phyloP scores from a whole-genome alignment of 2,329 filamentous ascomycete genomes.

The Diaporthe capsici region DNA sequence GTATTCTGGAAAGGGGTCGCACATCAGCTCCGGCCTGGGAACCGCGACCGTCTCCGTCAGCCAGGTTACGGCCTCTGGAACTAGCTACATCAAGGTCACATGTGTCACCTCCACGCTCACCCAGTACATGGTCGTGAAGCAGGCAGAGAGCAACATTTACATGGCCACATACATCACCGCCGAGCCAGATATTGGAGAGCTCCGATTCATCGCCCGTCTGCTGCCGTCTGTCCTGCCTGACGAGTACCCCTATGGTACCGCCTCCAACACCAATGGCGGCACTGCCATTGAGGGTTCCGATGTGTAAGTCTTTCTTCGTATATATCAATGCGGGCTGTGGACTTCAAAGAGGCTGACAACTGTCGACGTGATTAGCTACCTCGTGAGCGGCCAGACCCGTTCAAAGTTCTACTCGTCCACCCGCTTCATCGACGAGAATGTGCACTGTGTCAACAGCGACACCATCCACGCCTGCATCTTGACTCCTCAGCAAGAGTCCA shows the following conservation, averaged over 20 bases:
- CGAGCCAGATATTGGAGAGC: conserved; percentile 62
- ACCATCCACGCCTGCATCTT: conserved; percentile 55
- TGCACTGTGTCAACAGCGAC: conserved; percentile 62
- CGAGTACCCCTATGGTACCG: conserved; percentile 52
- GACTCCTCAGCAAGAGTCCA: conserved; percentile 56
- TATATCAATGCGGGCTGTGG: not conserved
- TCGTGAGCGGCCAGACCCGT: conserved; percentile 68
- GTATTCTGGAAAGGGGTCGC: conserved; percentile 60
- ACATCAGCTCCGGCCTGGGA: conserved; percentile 68
- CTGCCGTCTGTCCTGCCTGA: conserved; percentile 51
- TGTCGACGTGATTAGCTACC: conserved; percentile 48
- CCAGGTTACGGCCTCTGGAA: conserved; percentile 25
- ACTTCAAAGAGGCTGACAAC: not conserved
- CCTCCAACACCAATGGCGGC: conserved; percentile 61
- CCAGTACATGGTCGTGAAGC: conserved; percentile 67
- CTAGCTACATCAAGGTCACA: conserved; percentile 66
- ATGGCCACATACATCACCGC: conserved; percentile 66
- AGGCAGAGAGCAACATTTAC: conserved; percentile 63
- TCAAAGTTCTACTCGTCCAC: conserved; percentile 74
- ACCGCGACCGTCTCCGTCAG: conserved; percentile 58
- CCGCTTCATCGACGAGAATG: conserved; percentile 71
- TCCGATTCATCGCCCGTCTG: conserved; percentile 64
- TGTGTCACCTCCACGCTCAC: conserved; percentile 58
- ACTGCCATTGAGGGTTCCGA: conserved; percentile 60
- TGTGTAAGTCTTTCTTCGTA: conserved; percentile 52